A percentile compares a stretch with the other conserved stretches of the same genome.
Conservation (phyloP, 805 yeast species). For the Candida bentonensis region DNA sequence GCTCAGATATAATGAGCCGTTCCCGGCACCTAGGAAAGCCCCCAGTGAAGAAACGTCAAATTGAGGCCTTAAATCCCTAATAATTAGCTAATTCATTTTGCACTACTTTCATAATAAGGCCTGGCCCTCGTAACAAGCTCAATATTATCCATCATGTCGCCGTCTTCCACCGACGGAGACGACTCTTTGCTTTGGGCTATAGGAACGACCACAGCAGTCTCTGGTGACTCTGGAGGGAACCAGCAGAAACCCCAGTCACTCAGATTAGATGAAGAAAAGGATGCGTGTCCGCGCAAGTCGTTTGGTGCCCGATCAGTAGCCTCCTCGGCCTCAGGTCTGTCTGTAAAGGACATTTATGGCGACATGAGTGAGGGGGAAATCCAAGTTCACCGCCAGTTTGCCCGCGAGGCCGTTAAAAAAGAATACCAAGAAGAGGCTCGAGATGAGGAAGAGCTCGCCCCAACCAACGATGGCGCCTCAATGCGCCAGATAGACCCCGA, state of each 20-base stretch:
- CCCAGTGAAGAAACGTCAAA: too few relatives aligned
- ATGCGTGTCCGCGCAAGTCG: background rate
- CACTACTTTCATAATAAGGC: too few relatives aligned
- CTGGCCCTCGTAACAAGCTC: too few relatives aligned
- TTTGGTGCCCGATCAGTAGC: background rate
- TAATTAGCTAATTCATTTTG: too few relatives aligned
- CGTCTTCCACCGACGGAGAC: too few relatives aligned
- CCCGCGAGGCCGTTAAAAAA: background rate
- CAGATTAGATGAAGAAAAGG: background rate
- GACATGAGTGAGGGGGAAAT: background rate
- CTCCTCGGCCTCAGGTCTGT: background rate
- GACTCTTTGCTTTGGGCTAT: background rate
- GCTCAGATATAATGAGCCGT: too few relatives aligned
- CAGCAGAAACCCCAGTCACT: background rate
- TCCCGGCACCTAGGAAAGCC: too few relatives aligned
- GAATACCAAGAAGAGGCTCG: background rate
- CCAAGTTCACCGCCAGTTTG: background rate
- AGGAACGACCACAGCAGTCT: background rate
- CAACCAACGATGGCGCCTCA: constrained; percentile 9
- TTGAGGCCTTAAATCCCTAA: too few relatives aligned
- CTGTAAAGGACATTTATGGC: background rate
- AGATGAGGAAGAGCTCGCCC: constrained; percentile 2
- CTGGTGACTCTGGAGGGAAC: background rate
- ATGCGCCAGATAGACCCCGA: constrained; percentile 32
- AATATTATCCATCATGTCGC: too few relatives aligned